Percentiles rank a stretch among this genome's conserved stretches.
Evolutionary conservation across 495 filamentous ascomycete species (phyloP).

Genomic region (Penicillium lividum): DNA sequence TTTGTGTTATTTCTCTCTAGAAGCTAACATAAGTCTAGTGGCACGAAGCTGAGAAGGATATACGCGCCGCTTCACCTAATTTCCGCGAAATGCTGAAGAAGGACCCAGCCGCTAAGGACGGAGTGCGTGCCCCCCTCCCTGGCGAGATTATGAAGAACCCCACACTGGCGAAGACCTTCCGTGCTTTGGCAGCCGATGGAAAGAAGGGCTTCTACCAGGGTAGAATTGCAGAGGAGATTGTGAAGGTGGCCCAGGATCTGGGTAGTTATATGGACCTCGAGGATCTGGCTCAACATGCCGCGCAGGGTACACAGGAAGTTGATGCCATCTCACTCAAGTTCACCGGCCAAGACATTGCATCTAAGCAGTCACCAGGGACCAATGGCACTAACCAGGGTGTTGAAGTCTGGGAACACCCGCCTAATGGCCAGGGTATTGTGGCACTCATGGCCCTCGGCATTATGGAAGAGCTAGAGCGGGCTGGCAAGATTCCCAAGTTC

Average conservation of each 20-base stretch:
- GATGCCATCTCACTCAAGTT: slow-evolving; percentile 81
- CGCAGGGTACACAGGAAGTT: slow-evolving; percentile 73
- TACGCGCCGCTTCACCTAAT: slow-evolving; percentile 78
- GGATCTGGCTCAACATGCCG: slow-evolving; percentile 75
- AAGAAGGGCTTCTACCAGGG: slow-evolving; percentile 93
- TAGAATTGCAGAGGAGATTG: slow-evolving; percentile 71
- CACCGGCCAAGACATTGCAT: slow-evolving; percentile 63
- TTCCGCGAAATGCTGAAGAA: slow-evolving; percentile 79
- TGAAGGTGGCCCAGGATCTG: slow-evolving; percentile 72
- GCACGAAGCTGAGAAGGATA: slow-evolving; percentile 56
- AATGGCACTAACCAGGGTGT: slow-evolving; percentile 57
- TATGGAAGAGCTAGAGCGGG: slow-evolving; percentile 77
- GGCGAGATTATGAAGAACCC: slow-evolving; percentile 93
- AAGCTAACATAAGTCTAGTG: slow-evolving; percentile 53
- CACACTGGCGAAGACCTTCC: slow-evolving; percentile 78
- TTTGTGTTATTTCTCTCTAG: not conserved
- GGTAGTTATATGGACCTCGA: slow-evolving; percentile 79
- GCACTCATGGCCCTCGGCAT: slow-evolving; percentile 94
- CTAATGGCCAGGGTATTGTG: slow-evolving; percentile 96
- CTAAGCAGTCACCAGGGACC: slow-evolving; percentile 46
- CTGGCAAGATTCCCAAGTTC: slow-evolving; percentile 70
- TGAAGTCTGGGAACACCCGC: slow-evolving; percentile 93
- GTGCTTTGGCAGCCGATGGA: slow-evolving; percentile 73
- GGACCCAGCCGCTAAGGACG: slow-evolving; percentile 63
- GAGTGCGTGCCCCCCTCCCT: slow-evolving; percentile 67